Base-by-base conservation (phyloP, 176 grass and related monocot species). In the Panicum miliaceum region DNA sequence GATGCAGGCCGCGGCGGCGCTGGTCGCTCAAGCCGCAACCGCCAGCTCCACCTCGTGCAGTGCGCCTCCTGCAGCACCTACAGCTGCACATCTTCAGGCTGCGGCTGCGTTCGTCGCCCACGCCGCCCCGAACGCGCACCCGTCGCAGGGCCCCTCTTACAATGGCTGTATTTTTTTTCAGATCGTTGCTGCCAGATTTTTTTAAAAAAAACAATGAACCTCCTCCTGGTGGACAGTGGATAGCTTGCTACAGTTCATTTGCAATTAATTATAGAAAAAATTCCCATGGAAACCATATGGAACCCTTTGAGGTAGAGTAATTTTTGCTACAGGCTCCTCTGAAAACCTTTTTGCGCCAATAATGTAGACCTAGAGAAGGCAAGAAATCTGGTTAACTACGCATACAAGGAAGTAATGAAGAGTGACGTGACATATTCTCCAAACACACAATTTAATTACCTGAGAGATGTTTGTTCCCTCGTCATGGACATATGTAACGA, bases 281-380 rank as follows among this genome's bases (percentile, higher is more conserved):
- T 41, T 84, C 3, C 69, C 76, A 57, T 91, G 84, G 13, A 84
- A 87, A 81, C 85, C 89, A 64, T 91, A 91, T 45, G 85, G 88
- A 65, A 81, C 89, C 22, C 85, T 87, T 4, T 71, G 85, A 22
- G 89, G 75, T 22, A 91, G 81, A 52, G 36, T 84, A 54, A 84
- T 74, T 80, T 75, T 76, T 11, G 68, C 69, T 70, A 84, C 56
- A 3, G 73, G 84, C 47, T 86, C 73, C 27, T 78, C 73, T 40
- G 58, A 58, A 75, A 91, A 87, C 42, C 18, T 91, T 52, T 91
- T 91, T 9, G 85, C 89, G 26, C 81, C 76, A 7, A 91, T 84
- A 59, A 91, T 76, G 43, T 84, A 76, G 20, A 91, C 89, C 89
- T 87, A 12, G 41, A 86, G 19, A 78, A 76, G 22, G 43, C 7